Base-by-base conservation (phyloP, 352 stramenopile genomes). In the Pythium apleroticum region DNA sequence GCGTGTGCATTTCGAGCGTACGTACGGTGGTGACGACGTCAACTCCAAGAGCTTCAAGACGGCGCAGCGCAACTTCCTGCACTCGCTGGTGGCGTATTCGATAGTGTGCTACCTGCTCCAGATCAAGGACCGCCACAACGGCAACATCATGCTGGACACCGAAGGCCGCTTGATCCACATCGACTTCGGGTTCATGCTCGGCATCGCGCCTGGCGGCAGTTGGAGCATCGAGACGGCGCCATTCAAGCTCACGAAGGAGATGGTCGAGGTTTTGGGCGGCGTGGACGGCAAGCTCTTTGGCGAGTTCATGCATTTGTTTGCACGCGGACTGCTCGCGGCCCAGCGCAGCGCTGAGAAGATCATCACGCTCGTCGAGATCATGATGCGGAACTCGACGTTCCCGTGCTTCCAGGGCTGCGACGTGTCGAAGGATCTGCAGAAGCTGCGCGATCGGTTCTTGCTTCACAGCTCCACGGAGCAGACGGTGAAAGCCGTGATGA, bases 41-140 rank as follows among this genome's bases (percentile, higher is more conserved):
- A 71, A 68, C 14, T 86, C 81, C 1, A 72, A 71, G 30, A 28
- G 85, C 1, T 93, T 90, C 60, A 84, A 77, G n/a, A 30, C n/a
- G 17, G 62, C 62, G 1, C 62, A 63, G 78, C 90, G 68, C 17
- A 97, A 91, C 62, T 97, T 97, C 63, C 76, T 97, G 58, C 77
- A 88, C 54, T 91, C 75, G 37, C 88, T 97, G 66, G 90, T 88
- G 9, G 84, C 81, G 5, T 97, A 97, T 76, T 97, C 95, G 57
- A 96, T 99, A 49, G 82, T 99, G 52, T 98, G 91, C 71, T 99
- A 98, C 74, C 65, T 99, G 24, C 84, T 99, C 50, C 95, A 99
- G 82, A 89, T 99, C 67, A 99, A 99, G 79, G 97, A 99, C 70
- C 81, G 97, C 15, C 97, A 99, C 79, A 99, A 99, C 73, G 97